These are phyloP conservation scores for Onygena corvina DNA, from an alignment of 2,329 filamentous ascomycete species.

Conservation along the genomic window DNA sequence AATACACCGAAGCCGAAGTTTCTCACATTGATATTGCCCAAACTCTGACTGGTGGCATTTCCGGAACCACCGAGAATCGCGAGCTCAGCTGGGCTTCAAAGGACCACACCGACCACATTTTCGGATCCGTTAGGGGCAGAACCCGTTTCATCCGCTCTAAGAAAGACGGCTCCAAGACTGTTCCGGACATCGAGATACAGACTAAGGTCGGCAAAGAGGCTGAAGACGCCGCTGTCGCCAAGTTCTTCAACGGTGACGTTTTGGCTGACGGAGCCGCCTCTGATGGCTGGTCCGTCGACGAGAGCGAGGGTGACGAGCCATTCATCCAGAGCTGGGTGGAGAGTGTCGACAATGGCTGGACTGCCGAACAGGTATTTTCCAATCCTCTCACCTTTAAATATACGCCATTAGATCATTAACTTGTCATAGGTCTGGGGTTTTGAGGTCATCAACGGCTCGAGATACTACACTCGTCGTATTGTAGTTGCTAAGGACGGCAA, in stretches of 20 bases:
- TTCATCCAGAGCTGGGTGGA: constrained; percentile 41
- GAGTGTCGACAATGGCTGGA: constrained; percentile 42
- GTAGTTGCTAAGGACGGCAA: constrained; percentile 30
- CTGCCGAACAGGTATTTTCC: constrained; percentile 38
- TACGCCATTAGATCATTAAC: not conserved
- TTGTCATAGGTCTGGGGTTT: constrained; percentile 36
- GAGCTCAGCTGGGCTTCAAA: constrained; percentile 47
- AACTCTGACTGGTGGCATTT: constrained; percentile 56
- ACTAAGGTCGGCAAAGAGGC: constrained; percentile 30
- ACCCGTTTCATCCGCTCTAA: constrained; percentile 39
- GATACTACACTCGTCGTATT: constrained; percentile 34
- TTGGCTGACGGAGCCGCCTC: constrained; percentile 45
- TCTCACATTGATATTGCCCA: constrained; percentile 62
- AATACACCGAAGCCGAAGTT: constrained; percentile 39
- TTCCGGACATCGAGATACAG: constrained; percentile 26
- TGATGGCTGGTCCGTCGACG: constrained; percentile 48
- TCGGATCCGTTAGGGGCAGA: constrained; percentile 56
- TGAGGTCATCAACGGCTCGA: constrained; percentile 31
- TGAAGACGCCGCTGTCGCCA: constrained; percentile 28
- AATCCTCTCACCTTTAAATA: not conserved
- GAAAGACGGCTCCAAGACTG: constrained; percentile 28
- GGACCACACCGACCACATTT: constrained; percentile 65
- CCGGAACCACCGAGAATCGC: constrained; percentile 50
- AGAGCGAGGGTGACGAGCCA: constrained; percentile 31
- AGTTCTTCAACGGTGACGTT: constrained; percentile 32